Conservation (phyloP, 495 filamentous ascomycete genomes). For the Penicillium paradoxum region DNA sequence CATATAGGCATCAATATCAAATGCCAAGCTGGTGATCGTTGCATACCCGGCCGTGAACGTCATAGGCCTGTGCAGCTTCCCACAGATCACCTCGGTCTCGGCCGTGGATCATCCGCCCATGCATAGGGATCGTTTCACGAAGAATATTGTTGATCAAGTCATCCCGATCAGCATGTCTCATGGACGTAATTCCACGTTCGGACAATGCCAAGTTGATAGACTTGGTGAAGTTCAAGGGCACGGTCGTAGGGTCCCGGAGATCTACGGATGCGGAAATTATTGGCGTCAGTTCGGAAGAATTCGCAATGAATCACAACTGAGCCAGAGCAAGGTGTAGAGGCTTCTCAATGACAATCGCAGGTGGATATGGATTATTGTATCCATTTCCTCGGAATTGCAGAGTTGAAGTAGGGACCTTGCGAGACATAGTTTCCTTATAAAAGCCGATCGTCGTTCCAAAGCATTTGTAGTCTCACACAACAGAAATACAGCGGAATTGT, state of each 20-base stretch:
- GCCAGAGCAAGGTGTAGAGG: constrained; percentile 1
- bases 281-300: constrained; percentile 13
- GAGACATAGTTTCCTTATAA: constrained; percentile 6
- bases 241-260: constrained; percentile 76
- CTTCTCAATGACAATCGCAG: not conserved
- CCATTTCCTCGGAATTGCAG: not conserved
- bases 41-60: constrained; percentile 77
- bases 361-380: not conserved
- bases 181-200: constrained; percentile 86
- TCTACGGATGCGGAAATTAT: constrained; percentile 49
- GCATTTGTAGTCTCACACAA: not conserved
- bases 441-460: not conserved
- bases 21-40: not conserved
- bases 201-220: constrained; percentile 97
- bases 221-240: constrained; percentile 90
- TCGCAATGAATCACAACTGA: constrained; percentile 10
- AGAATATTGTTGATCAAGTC: constrained; percentile 70
- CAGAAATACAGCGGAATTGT: not conserved
- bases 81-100: constrained; percentile 60
- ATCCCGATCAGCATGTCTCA: constrained; percentile 58
- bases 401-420: constrained; percentile 14
- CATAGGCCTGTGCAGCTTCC: constrained; percentile 81
- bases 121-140: constrained; percentile 79
- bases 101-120: constrained; percentile 96
- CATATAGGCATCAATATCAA: not conserved